Base-by-base conservation (phyloP, 139 green algal genomes). In the Closterium sp. region DNA sequence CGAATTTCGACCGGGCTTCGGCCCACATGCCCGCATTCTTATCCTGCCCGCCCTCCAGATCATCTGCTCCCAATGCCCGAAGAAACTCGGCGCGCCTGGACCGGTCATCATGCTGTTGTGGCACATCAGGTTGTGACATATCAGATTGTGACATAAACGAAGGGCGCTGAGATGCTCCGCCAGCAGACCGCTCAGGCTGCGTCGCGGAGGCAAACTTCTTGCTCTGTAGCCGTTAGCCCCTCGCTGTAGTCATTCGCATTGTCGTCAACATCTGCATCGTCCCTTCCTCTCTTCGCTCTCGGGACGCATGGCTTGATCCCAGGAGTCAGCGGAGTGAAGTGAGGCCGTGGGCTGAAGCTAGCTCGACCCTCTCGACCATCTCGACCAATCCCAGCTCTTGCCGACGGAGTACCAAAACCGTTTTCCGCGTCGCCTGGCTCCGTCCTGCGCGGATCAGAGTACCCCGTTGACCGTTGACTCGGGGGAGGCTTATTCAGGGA, bases 1-100 rank as follows among this genome's bases (percentile, higher is more conserved):
- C 88, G 90, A 94, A 92, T 19, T 64, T 94, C 16, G 33, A 25
- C 34, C 64, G 34, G 10, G 88, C 91, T 31, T 94, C 89, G 12
- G 36, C 64, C 91, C 88, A 92, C 33, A 76, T 76, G 55, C 55
- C 25, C 4, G 87, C 83, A 33, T 31, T 34, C 12, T 86, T 91
- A 28, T 93, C 31, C 33, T 38, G n/a, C 16, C 87, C 36, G 28
- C 33, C 86, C 21, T 34, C 86, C 25, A 43, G 16, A 93, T 93
- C 91, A 28, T 92, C 90, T 21, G 43, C 90, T 90, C 90, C 90
- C 43, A 92, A 28, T 35, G 90, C 84, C 33, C 64, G 38, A 33
- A 92, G 34, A 36, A 93, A 93, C 55, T 76, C 55, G 16, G 55
- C 55, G 1, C 55, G 55, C 4, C 55, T 76, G 55, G 55, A 76